Evolutionary conservation across 495 filamentous ascomycete genomes (phyloP).

Genomic region (Podospora conica): DNA sequence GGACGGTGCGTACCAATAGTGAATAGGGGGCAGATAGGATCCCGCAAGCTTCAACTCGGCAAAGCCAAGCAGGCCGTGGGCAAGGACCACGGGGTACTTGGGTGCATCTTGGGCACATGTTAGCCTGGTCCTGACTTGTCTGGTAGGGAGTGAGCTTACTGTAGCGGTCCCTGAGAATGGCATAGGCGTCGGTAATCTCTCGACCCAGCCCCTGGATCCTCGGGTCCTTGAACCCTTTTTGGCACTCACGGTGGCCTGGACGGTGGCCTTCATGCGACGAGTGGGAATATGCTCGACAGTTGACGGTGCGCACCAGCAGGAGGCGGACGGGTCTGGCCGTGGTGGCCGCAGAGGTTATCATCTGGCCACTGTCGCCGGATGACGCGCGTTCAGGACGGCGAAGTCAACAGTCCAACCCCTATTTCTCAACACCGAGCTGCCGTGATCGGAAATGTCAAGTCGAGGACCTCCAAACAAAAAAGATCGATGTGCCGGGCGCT

Average conservation of each 20-base stretch:
- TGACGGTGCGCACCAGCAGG: not conserved
- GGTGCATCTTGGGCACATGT: conserved; percentile 42
- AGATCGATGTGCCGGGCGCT: not conserved
- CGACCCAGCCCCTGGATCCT: conserved; percentile 1
- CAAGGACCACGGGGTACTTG: conserved; percentile 70
- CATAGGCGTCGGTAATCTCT: conserved; percentile 8
- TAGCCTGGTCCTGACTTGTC: not conserved
- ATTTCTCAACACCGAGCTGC: not conserved
- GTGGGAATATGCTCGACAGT: not conserved
- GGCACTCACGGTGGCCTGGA: not conserved
- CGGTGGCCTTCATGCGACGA: not conserved
- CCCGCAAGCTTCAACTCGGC: conserved; percentile 72
- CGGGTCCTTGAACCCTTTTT: not conserved
- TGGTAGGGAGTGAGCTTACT: not conserved
- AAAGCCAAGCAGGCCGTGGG: conserved; percentile 90
- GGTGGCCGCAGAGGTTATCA: not conserved
- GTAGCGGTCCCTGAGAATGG: conserved; percentile 6
- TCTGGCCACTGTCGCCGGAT: not conserved
- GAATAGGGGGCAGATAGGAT: conserved; percentile 63
- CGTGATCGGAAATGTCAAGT: not conserved
- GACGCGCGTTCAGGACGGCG: not conserved
- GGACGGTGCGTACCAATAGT: conserved; percentile 55
- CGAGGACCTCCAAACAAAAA: not conserved
- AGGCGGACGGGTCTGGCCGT: not conserved
- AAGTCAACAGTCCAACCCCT: not conserved